Evolutionary conservation across 164 flowering plant genomes (phyloP).

Genomic region (Echeveria elegans): DNA sequence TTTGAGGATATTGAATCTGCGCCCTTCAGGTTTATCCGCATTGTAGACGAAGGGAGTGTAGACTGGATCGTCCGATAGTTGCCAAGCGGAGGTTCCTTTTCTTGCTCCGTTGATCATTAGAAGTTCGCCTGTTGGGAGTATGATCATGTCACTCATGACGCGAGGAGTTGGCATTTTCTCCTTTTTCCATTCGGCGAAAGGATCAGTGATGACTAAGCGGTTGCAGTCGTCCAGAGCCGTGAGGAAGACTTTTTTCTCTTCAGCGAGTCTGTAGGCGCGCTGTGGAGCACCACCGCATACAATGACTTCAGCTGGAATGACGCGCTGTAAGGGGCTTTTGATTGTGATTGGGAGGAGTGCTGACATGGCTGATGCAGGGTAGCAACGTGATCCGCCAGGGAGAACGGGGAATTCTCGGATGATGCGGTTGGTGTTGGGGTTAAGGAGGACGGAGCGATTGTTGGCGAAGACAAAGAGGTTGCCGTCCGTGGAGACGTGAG

Average conservation of each 20-base stretch:
- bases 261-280: constrained; percentile 18
- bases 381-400: constrained; percentile 67
- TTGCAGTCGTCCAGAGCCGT: constrained; percentile 50
- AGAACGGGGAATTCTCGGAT: constrained; percentile 44
- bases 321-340: not conserved
- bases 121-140: constrained; percentile 64
- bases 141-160: constrained; percentile 69
- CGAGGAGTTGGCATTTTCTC: constrained; percentile 66
- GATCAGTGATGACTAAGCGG: constrained; percentile 29
- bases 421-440: constrained; percentile 24
- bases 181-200: constrained; percentile 36
- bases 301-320: constrained; percentile 37
- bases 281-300: constrained; percentile 60
- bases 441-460: constrained; percentile 50
- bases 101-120: constrained; percentile 74
- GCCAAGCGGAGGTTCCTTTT: constrained; percentile 62
- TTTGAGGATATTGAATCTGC: constrained; percentile 30
- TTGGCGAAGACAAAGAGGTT: constrained; percentile 85
- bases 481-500: constrained; percentile 66
- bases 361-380: constrained; percentile 64
- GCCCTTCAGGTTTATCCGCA: constrained; percentile 13
- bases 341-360: constrained; percentile 66
- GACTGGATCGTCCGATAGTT: constrained; percentile 40
- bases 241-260: constrained; percentile 13
- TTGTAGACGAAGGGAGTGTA: constrained; percentile 44